These are phyloP conservation scores for Corrigiola litoralis DNA, from an alignment of 179 eudicot species.

Conservation along the genomic window DNA sequence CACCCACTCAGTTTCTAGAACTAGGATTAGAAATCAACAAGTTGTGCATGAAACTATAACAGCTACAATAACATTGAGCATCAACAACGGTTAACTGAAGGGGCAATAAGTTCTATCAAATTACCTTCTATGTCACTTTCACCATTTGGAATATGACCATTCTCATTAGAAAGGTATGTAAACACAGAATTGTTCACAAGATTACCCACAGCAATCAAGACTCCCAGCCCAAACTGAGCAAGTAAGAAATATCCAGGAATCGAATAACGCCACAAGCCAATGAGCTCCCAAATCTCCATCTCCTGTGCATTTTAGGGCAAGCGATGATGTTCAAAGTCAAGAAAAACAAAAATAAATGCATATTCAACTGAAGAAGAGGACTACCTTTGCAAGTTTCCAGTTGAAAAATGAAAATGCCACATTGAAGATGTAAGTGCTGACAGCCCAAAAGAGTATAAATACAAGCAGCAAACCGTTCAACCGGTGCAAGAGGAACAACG, in stretches of 20 bases:
- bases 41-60: slow-evolving; percentile 5
- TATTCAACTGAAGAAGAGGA: slow-evolving; percentile 5
- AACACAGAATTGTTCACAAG: slow-evolving; percentile 96
- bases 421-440: slow-evolving; percentile 85
- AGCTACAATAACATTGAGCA: background rate
- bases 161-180: slow-evolving; percentile 62
- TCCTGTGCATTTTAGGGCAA: slow-evolving; percentile 42
- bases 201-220: slow-evolving; percentile 86
- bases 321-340: background rate
- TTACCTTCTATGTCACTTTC: slow-evolving; percentile 62
- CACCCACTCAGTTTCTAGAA: too few species aligned
- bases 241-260: slow-evolving; percentile 86
- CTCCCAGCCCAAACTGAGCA: slow-evolving; percentile 92
- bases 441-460: slow-evolving; percentile 95
- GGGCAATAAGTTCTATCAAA: background rate
- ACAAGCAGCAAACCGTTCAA: slow-evolving; percentile 90
- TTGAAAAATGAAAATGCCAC: slow-evolving; percentile 72
- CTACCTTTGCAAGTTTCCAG: slow-evolving; percentile 75
- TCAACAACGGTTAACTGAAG: background rate
- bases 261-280: slow-evolving; percentile 95
- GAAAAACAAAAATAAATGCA: background rate
- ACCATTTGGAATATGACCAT: slow-evolving; percentile 47
- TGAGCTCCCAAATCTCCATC: slow-evolving; percentile 93
- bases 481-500: slow-evolving; percentile 85
- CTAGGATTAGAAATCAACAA: background rate